Evolutionary conservation across 2,329 filamentous ascomycete species (phyloP).

Genomic region (Diaporthe aspalathi): DNA sequence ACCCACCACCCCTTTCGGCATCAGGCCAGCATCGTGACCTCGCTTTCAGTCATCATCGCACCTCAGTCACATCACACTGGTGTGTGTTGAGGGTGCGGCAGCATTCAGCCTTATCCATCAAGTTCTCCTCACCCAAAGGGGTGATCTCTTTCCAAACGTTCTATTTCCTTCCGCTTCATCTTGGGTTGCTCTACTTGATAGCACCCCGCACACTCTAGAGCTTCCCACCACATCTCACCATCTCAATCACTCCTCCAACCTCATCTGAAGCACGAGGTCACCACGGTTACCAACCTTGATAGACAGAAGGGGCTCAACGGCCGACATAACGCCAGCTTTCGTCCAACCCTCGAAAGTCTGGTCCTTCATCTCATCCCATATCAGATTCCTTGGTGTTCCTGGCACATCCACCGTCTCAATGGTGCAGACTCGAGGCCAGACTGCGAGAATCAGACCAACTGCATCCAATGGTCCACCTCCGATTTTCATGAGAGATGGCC

Average conservation of each 20-base stretch:
- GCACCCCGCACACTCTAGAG: not conserved
- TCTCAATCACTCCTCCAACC: not conserved
- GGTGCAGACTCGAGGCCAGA: constrained; percentile 6
- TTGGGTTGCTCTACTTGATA: not conserved
- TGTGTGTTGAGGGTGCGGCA: not conserved
- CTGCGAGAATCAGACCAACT: not conserved
- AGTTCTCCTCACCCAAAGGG: not conserved
- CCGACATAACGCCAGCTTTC: not conserved
- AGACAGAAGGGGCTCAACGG: not conserved
- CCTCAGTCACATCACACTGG: not conserved
- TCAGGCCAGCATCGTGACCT: no score
- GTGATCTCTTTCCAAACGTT: not conserved
- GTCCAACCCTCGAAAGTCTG: no score
- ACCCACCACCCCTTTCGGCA: not conserved
- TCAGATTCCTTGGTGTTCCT: no score
- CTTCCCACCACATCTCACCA: not conserved
- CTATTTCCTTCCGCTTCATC: not conserved
- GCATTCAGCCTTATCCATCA: not conserved
- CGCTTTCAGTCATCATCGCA: no score
- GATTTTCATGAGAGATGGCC: not conserved
- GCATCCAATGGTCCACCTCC: not conserved
- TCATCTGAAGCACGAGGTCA: not conserved
- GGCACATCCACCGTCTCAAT: not conserved
- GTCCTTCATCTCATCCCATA: not conserved
- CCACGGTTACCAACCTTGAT: no score